Base-by-base conservation (phyloP, 495 filamentous ascomycete species). In the Neurospora sp. region DNA sequence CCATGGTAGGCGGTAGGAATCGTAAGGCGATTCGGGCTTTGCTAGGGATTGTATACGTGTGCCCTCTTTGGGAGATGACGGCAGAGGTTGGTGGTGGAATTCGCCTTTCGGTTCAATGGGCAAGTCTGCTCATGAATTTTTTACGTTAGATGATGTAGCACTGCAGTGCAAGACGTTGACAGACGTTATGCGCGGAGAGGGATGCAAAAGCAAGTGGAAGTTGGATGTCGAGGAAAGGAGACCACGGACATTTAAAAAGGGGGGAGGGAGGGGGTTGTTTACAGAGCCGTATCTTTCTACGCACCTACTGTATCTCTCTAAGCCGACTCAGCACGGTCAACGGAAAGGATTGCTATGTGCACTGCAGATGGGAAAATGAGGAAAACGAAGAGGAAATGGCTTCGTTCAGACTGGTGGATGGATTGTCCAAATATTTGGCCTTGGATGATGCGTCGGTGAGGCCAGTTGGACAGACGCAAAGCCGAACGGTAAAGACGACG, bases 1-100 rank as follows among this genome's bases (percentile, higher is more conserved):
- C 74, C 80, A 81, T 81, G n/a, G 40, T 74, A 34, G 38, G 54
- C 54, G 24, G 54, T 31, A 62, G 54, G 11, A 62, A 62, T 62
- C 54, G 54, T 13, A 31, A 62, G 54, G 54, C 54, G 54, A 62
- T 7, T 59, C 21, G 21, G 28, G 24, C 21, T 24, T 59, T 34
- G 54, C 54, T 62, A 24, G 28, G 54, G 54, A 31, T 31, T 17
- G 54, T 62, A 62, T 62, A 15, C 21, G 54, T 62, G 54, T 62
- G 28, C 13, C 28, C 54, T 62, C 24, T 62, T 31, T 17, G 54
- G 15, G 54, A 34, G 24, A 62, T 62, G 54, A 31, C 24, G 24
- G 54, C 54, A 62, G 28, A 62, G 24, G 0, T 62, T 31, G 11
- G 54, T 62, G 54, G 19, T 62, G 54, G 13, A 34, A 31, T 62